Percentiles rank a stretch among this genome's conserved stretches.
Conservation (phyloP, 2,329 filamentous ascomycete species). For the Xylaria sp. region DNA sequence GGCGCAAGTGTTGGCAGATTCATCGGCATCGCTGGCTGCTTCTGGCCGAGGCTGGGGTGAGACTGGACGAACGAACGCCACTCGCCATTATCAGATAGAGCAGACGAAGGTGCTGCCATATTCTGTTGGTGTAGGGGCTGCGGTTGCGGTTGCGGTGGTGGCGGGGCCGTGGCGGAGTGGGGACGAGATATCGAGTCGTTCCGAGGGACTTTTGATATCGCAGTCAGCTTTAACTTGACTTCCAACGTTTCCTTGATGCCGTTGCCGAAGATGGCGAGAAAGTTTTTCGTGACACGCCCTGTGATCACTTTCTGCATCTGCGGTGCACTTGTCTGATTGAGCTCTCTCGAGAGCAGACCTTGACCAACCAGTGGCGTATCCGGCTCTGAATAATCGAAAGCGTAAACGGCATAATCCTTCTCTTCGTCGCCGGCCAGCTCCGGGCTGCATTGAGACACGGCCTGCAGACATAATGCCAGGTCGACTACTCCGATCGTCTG, state of each 20-base stretch:
- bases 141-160: neutral
- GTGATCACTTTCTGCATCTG: conserved; percentile 67
- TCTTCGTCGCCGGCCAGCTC: conserved; percentile 70
- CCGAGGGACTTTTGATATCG: conserved; percentile 55
- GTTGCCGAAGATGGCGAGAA: conserved; percentile 76
- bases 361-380: conserved; percentile 91
- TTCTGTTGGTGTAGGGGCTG: neutral
- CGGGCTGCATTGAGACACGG: conserved; percentile 72
- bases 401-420: conserved; percentile 92
- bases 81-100: conserved; percentile 60
- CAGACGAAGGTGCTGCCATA: conserved; percentile 33
- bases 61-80: conserved; percentile 75
- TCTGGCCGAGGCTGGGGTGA: conserved; percentile 52
- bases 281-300: conserved; percentile 81
- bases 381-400: conserved; percentile 92
- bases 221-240: conserved; percentile 82
- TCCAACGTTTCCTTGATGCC: conserved; percentile 84
- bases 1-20: conserved; percentile 30
- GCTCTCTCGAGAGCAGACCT: conserved; percentile 83
- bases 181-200: conserved; percentile 23
- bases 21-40: conserved; percentile 30
- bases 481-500: conserved; percentile 81
- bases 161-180: conserved; percentile 18
- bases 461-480: conserved; percentile 78
- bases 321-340: conserved; percentile 40